Base-by-base conservation (phyloP, 176 grass and related monocot genomes). In the Lolium perenne region DNA sequence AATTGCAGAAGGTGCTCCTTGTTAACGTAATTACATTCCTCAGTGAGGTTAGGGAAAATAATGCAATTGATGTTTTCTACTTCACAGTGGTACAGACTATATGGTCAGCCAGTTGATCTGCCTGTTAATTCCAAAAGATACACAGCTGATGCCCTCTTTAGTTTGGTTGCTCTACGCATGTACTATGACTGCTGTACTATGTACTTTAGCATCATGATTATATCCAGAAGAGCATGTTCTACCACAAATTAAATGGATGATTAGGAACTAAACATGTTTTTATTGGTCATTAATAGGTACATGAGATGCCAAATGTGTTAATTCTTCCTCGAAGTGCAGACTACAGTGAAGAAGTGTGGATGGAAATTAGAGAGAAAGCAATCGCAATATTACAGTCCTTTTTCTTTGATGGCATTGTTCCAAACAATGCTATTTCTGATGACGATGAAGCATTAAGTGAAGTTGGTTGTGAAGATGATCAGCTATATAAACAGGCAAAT, bases 301-400 rank as follows among this genome's bases (percentile, higher is more conserved):
- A 83, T 6, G 96, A 98, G 72, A 98, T 98, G 93, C 94, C 96
- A 45, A 98, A 95, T 86, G 93, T 98, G 18, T 77, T 98, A 88
- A 98, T 98, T 89, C 96, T 95, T 76, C 96, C 93, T 86, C 88
- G 86, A 59, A 98, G 96, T 92, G 93, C 96, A 4, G 94, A 98
- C 78, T 98, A 95, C 80, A 98, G 96, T 86, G 96, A 95, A 86
- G 96, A 98, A 87, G 94, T 95, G n/a, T 98, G 96, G 96, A 88
- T 98, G 84, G 93, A 95, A 88, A 95, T 98, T 26, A 92, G 94
- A 82, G 96, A 95, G 76, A 98, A 98, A 87, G 84, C 92, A 85
- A 94, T 95, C 0, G 69, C 84, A 58, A 95, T 95, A 92, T 63
- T 95, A 50, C 96, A 98, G 38, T 95, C 96, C 16, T 98, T 95